A percentile compares a stretch with the other conserved stretches of the same genome.
These are phyloP conservation scores for Backusella macrospora DNA, from an alignment of 192 early-diverging fungal species.

Conservation along the genomic window DNA sequence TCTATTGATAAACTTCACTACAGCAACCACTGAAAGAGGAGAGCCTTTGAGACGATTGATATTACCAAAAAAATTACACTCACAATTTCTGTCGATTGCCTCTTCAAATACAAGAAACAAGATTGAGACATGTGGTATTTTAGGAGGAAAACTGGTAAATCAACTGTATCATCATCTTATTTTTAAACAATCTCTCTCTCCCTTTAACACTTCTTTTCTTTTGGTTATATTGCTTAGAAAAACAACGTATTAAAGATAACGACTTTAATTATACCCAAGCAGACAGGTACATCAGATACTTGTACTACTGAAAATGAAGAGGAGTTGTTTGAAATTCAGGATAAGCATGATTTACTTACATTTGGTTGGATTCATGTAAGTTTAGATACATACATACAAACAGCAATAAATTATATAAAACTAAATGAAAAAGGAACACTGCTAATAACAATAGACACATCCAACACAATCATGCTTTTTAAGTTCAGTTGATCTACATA, in stretches of 20 bases:
- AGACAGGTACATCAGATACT: slow-evolving; percentile 84
- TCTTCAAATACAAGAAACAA: slow-evolving; percentile 72
- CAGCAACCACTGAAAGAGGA: slow-evolving; percentile 57
- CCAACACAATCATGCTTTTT: slow-evolving; percentile 95
- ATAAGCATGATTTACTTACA: slow-evolving; percentile 73
- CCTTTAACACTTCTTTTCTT: neutral
- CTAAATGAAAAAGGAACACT: neutral
- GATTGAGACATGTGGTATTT: slow-evolving; percentile 87
- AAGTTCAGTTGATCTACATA: slow-evolving; percentile 91
- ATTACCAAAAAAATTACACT: slow-evolving; percentile 66
- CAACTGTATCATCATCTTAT: too few relatives aligned
- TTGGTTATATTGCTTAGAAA: slow-evolving; percentile 37
- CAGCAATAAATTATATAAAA: too few relatives aligned
- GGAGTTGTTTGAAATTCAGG: slow-evolving; percentile 79
- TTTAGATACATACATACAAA: neutral
- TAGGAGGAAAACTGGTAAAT: slow-evolving; percentile 72
- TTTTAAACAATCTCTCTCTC: neutral
- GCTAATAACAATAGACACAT: slow-evolving; percentile 59
- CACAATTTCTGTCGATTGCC: slow-evolving; percentile 75
- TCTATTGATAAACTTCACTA: neutral
- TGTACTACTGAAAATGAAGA: slow-evolving; percentile 84
- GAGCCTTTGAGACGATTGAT: slow-evolving; percentile 66
- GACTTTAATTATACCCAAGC: slow-evolving; percentile 87
- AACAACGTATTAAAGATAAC: slow-evolving; percentile 65
- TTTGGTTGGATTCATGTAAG: slow-evolving; percentile 88